Base-by-base conservation (phyloP, 345 rosid genomes). In the Rhodamnia argentea region DNA sequence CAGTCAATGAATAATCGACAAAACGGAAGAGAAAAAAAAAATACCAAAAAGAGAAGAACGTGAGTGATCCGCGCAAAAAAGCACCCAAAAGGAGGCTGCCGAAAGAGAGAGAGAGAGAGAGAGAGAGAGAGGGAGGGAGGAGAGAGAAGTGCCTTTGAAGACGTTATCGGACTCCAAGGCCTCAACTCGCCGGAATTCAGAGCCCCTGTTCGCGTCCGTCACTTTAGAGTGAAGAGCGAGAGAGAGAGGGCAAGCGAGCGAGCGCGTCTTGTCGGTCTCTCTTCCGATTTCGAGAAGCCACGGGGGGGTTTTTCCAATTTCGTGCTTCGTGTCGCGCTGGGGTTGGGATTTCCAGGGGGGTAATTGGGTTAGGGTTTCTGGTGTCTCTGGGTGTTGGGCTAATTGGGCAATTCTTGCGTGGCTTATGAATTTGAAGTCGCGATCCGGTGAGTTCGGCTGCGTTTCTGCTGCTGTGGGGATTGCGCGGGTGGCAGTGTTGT, bases 101-200 rank as follows among this genome's bases (percentile, higher is more conserved):
- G 88, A 86, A 86, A 84, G 88, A 90, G 92, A 90, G 88, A 88
- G 75, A 83, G 83, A 83, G 88, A 90, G 40, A 37, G 40, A 57
- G 87, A 85, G 52, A 56, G 60, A 26, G 11, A 56, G 86, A 40
- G 27, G 18, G 84, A 83, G 91, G 84, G 87, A 85, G 87, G 74
- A 83, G 88, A 90, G 91, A 89, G 88, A 86, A 82, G 81, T 88
- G 90, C 90, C 94, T 91, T 91, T 94, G 83, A 90, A 92, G 95
- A 92, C 95, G 95, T 96, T 94, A 90, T 87, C 97, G 99, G 99
- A 94, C 92, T 92, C 88, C 86, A 97, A 97, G 91, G 55, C 89
- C 85, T 59, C 89, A 89, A 82, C 88, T 87, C 88, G 95, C 93
- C 96, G 96, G 95, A 93, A 89, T 95, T 96, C 86, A 91, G 90